Evolutionary conservation across 2,329 filamentous ascomycete genomes (phyloP), one percentile per base, ranked within the genome.

Genomic region (Talaromyces sp.): DNA sequence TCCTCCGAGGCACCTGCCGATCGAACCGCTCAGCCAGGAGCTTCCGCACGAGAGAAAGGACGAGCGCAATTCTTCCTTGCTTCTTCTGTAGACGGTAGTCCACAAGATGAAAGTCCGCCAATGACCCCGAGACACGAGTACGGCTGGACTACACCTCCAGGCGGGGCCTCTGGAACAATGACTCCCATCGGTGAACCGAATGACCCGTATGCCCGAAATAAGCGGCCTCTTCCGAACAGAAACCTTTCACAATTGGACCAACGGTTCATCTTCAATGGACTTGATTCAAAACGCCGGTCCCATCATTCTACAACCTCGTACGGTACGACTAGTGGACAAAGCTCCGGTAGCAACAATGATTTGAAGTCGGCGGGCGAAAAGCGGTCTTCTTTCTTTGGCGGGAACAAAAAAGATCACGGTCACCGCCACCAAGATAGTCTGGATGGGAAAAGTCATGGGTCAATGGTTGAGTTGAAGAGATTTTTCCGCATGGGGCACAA

Each of bases 381-480:
- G 72, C 81, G 84, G 50, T 75, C 81, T 25, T 83, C 84, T 65
- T 82, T 87, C 59, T 87, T 87, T 41, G 37, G 63, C 68, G 81
- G 82, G 37, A 78, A 78, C 63, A 83, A 82, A 65, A 84, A 86
- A 85, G 54, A 77, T 81, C 63, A 81, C 43, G 60, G 60, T 17
- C 54, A 66, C 27, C 43, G 56, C 19, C 54, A 63, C 25, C 86
- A 67, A 49, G 69, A 77, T 77, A 75, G 68, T 74, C 73, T 69
- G 74, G 80, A 80, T 63, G 79, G 79, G 2, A 83, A 84, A 67
- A 83, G 85, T 60, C 87, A 91, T 66, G 88, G 90, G 25, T 97
- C 95, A 5, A 98, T 98, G 90, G 89, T 91, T 3, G 94, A 98
- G 72, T 79, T 99, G 67, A 97, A 97, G 80, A 87, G 95, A n/a